Conservation (phyloP, 805 yeast species). For the Candida ulmi region DNA sequence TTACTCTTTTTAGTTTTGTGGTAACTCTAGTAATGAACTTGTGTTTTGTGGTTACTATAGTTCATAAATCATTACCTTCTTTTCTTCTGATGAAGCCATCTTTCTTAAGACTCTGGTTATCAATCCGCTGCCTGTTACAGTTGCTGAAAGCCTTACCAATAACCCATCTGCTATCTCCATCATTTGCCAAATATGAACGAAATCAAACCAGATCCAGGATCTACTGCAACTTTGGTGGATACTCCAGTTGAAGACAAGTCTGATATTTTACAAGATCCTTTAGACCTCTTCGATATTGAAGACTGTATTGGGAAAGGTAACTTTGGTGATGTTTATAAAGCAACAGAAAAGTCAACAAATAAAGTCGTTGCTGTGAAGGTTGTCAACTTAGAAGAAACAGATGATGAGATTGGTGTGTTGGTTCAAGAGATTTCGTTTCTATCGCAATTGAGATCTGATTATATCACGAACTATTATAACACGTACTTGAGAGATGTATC, state of each 20-base stretch:
- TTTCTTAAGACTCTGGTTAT: no score
- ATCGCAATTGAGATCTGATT: slow-evolving; percentile 52
- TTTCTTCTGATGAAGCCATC: neutral
- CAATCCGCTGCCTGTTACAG: no score
- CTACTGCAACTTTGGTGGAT: no score
- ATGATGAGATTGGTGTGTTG: slow-evolving; percentile 66
- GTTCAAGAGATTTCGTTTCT: slow-evolving; percentile 77
- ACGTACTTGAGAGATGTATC: slow-evolving; percentile 59
- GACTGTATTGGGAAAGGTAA: slow-evolving; percentile 78
- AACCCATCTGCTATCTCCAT: no score
- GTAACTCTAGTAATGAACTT: neutral
- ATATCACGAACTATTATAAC: slow-evolving; percentile 60
- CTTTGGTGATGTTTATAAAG: slow-evolving; percentile 82
- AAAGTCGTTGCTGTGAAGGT: slow-evolving; percentile 78
- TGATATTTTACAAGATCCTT: slow-evolving; percentile 14
- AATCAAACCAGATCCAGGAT: no score
- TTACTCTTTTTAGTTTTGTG: no score
- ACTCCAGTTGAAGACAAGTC: no score
- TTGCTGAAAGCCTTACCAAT: no score
- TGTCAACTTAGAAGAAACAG: slow-evolving; percentile 71
- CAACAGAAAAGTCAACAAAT: slow-evolving; percentile 29
- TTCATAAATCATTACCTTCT: neutral
- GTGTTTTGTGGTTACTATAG: neutral
- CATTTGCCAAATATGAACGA: no score
- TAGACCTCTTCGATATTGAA: slow-evolving; percentile 29